Evolutionary conservation across 2,329 filamentous ascomycete species (phyloP).

Genomic region (Xylariaceae sp.): DNA sequence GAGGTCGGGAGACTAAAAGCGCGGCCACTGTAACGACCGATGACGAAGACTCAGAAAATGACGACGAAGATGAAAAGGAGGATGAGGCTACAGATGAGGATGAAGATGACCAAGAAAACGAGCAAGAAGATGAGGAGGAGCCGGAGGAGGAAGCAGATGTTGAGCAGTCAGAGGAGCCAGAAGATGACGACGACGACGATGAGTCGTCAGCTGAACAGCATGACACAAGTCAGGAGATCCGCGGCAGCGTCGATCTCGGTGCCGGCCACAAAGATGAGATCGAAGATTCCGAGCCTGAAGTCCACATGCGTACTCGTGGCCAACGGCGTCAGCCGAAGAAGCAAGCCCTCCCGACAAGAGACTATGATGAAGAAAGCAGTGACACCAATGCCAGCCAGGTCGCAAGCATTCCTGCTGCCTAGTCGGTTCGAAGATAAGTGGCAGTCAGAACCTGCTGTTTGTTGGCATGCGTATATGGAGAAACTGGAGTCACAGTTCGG

Average conservation of each 20-base stretch:
- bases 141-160: neutral
- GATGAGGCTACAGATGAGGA: conserved; percentile 11
- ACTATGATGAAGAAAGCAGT: conserved; percentile 24
- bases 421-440: neutral
- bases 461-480: neutral
- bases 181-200: neutral
- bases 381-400: conserved; percentile 32
- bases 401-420: conserved; percentile 30
- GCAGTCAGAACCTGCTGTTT: neutral
- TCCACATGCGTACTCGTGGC: neutral
- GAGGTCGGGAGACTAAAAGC: conserved; percentile 24
- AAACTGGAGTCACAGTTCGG: neutral
- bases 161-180: neutral
- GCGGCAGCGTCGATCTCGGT: conserved; percentile 22
- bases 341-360: neutral
- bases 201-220: neutral
- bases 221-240: neutral
- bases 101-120: conserved; percentile 6
- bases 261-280: conserved; percentile 15
- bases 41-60: conserved; percentile 19
- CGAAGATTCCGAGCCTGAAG: conserved; percentile 23
- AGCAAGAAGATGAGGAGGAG: conserved; percentile 1
- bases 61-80: conserved; percentile 14
- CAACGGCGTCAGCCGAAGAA: neutral
- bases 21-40: conserved; percentile 19